phyloP scores from a whole-genome alignment of 345 rosid genomes.

The Boechera divaricarpa region DNA sequence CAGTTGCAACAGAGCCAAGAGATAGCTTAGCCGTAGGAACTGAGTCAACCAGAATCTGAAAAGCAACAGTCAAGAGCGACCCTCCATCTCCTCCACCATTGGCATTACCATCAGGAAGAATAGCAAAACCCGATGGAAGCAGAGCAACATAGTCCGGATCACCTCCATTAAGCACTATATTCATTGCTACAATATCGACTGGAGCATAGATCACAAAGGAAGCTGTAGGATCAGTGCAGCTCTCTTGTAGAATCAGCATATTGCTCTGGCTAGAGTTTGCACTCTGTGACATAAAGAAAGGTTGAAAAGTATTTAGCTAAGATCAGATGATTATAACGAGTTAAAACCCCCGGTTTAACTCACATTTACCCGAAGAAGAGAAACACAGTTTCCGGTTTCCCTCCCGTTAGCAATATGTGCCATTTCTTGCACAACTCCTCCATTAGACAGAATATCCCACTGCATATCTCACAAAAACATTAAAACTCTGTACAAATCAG shows the following conservation, averaged over 20 bases:
- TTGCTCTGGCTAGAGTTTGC: constrained; percentile 81
- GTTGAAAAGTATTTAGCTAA: neutral
- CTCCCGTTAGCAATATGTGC: constrained; percentile 92
- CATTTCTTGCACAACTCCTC: constrained; percentile 94
- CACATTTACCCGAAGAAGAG: constrained; percentile 88
- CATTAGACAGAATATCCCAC: constrained; percentile 99
- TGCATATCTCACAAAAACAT: constrained; percentile 38
- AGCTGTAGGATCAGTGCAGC: constrained; percentile 65
- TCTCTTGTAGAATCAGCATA: constrained; percentile 81
- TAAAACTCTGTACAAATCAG: neutral
- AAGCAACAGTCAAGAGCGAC: constrained; percentile 88
- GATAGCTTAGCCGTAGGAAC: constrained; percentile 92
- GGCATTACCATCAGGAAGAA: constrained; percentile 67
- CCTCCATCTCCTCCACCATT: constrained; percentile 54
- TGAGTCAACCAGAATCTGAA: constrained; percentile 94
- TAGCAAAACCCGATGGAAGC: constrained; percentile 80
- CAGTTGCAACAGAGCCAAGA: constrained; percentile 94
- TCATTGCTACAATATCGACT: constrained; percentile 74
- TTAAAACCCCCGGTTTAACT: constrained; percentile 26
- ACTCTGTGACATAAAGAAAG: constrained; percentile 47
- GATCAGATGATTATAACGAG: constrained; percentile 12
- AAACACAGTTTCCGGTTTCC: constrained; percentile 90
- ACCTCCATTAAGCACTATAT: constrained; percentile 73
- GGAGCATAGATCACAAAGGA: constrained; percentile 78
- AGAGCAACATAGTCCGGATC: constrained; percentile 76